phyloP scores from a whole-genome alignment of 148 eudicot genomes.

The Mesembryanthemum crystallinum region DNA sequence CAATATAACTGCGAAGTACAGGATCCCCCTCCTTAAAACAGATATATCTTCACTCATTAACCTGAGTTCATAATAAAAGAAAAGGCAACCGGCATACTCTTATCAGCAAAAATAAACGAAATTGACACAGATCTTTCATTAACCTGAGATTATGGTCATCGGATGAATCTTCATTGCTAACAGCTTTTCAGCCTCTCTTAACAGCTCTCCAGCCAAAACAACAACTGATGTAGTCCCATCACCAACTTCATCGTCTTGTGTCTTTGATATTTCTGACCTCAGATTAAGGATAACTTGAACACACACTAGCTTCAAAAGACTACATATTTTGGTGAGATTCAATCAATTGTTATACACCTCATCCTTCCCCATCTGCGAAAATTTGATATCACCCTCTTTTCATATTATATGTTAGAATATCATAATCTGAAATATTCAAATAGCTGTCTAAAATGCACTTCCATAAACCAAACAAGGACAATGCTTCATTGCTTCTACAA shows the following conservation, averaged over 20 bases:
- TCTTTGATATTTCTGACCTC: slow-evolving; percentile 77
- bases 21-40: too few relatives aligned
- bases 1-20: too few relatives aligned
- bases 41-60: too few relatives aligned
- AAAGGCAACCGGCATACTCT: neutral
- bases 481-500: neutral
- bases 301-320: neutral
- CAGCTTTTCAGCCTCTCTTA: slow-evolving; percentile 95
- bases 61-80: neutral
- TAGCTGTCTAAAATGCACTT: neutral
- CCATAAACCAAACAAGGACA: slow-evolving; percentile 10
- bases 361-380: neutral
- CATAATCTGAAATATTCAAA: neutral
- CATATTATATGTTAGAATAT: neutral
- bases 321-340: neutral
- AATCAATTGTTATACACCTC: neutral
- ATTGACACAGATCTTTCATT: neutral
- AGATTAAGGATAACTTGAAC: slow-evolving; percentile 32
- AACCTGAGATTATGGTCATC: slow-evolving; percentile 93
- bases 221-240: slow-evolving; percentile 99
- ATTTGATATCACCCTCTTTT: neutral
- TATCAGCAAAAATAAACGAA: neutral
- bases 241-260: slow-evolving; percentile 99
- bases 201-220: slow-evolving; percentile 95
- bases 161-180: slow-evolving; percentile 92